Evolutionary conservation across 208 protist species (phyloP).

Genomic region (Acanthamoeba culbertsoni): DNA sequence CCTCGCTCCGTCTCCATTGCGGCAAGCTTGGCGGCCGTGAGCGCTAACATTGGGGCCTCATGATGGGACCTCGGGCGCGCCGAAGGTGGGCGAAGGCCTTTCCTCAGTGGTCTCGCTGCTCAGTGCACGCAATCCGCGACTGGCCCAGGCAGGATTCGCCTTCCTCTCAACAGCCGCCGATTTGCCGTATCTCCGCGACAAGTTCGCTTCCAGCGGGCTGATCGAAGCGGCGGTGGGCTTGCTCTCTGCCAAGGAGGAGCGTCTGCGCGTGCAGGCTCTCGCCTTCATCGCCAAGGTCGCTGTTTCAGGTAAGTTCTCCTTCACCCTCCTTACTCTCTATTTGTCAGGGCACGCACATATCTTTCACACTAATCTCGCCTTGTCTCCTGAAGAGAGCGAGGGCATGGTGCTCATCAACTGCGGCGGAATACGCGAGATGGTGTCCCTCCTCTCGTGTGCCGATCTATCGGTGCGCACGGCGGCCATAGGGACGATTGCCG

Average conservation of each 20-base stretch:
- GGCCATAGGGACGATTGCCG: neutral
- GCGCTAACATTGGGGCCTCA: too few species aligned
- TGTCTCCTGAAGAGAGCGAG: constrained; percentile 45
- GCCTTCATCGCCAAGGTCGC: neutral
- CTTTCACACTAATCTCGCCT: neutral
- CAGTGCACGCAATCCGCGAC: neutral
- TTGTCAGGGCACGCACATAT: neutral
- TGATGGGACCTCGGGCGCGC: too few species aligned
- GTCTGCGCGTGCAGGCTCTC: neutral
- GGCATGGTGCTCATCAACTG: constrained; percentile 34
- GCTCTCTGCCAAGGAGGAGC: neutral
- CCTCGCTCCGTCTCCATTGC: too few species aligned
- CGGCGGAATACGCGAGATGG: constrained; percentile 24
- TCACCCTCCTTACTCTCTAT: neutral
- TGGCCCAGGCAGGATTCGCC: neutral
- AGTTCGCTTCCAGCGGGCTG: neutral
- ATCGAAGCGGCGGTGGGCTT: neutral
- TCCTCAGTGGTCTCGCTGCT: neutral
- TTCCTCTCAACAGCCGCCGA: neutral
- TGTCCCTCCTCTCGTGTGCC: neutral
- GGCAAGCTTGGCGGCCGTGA: too few species aligned
- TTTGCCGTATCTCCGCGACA: neutral
- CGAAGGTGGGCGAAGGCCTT: neutral
- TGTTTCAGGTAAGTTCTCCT: neutral
- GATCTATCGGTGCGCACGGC: neutral